Conservation (phyloP, 176 grass and related monocot genomes). For the Bolboschoenus planiculmis region DNA sequence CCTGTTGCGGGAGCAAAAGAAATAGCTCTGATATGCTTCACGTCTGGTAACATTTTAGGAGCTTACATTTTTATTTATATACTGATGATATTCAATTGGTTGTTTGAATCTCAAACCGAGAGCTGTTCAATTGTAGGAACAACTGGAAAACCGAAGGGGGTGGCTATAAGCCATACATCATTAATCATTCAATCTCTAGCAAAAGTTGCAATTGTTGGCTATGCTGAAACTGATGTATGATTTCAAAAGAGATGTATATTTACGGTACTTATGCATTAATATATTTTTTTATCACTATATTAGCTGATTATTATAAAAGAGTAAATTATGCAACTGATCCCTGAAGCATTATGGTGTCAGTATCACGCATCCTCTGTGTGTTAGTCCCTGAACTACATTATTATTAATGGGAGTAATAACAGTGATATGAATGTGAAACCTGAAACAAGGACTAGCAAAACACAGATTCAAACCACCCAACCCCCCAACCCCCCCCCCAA, state of each 20-base stretch:
- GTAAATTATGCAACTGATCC: background rate
- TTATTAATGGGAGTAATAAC: background rate
- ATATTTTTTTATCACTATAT: background rate
- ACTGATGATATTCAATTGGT: background rate
- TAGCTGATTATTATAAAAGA: background rate
- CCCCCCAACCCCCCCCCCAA: background rate
- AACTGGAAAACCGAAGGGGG: conserved; percentile 70
- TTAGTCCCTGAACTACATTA: background rate
- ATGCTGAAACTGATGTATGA: conserved; percentile 86
- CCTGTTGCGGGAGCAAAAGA: conserved; percentile 32
- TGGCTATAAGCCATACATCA: conserved; percentile 73
- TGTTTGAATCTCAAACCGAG: background rate
- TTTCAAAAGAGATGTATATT: conserved; percentile 29
- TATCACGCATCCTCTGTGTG: background rate
- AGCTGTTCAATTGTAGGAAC: conserved; percentile 42
- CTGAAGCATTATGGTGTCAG: background rate
- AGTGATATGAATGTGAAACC: background rate
- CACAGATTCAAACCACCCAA: no score
- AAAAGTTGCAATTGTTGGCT: conserved; percentile 75
- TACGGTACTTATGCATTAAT: conserved; percentile 12
- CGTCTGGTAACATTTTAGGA: conserved; percentile 70
- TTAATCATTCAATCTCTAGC: conserved; percentile 80
- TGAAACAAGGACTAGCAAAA: background rate
- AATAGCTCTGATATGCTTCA: conserved; percentile 83
- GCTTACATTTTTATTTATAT: conserved; percentile 10